phyloP scores from a whole-genome alignment of 768 basidiomycete species.

The Suillus ampliporus region DNA sequence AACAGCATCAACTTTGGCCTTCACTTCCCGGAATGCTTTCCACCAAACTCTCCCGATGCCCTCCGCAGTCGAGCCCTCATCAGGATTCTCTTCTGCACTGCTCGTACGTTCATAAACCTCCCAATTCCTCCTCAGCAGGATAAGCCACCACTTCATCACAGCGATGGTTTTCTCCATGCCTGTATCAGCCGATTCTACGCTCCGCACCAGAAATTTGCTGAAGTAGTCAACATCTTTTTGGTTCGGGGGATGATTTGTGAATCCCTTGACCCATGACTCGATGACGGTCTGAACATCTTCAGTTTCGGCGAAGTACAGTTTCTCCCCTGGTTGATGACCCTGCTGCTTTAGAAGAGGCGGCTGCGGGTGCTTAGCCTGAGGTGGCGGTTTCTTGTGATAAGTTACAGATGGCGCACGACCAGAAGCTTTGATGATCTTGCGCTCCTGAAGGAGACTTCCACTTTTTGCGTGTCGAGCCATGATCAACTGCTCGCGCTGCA shows the following conservation, averaged over 20 bases:
- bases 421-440: slow-evolving; percentile 56
- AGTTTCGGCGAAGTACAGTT: slow-evolving; percentile 63
- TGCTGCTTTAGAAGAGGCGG: slow-evolving; percentile 63
- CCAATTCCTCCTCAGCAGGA: slow-evolving; percentile 70
- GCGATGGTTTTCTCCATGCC: slow-evolving; percentile 73
- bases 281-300: slow-evolving; percentile 77
- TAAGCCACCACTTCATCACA: slow-evolving; percentile 84
- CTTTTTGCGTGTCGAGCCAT: slow-evolving; percentile 56
- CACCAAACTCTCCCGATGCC: slow-evolving; percentile 78
- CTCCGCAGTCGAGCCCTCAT: slow-evolving; percentile 40
- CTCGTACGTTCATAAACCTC: slow-evolving; percentile 53
- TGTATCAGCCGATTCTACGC: slow-evolving; percentile 68
- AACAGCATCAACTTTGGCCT: slow-evolving; percentile 66
- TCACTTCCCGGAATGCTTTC: slow-evolving; percentile 75
- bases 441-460: slow-evolving; percentile 43
- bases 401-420: slow-evolving; percentile 40
- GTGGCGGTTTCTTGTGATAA: slow-evolving; percentile 56
- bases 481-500: slow-evolving; percentile 80
- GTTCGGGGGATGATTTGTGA: slow-evolving; percentile 67
- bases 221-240: slow-evolving; percentile 78
- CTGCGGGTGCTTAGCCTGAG: slow-evolving; percentile 56
- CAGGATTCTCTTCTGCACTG: slow-evolving; percentile 35
- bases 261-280: slow-evolving; percentile 75
- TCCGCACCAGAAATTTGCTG: slow-evolving; percentile 70
- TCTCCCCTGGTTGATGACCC: slow-evolving; percentile 55